Base-by-base conservation (phyloP, 2,329 filamentous ascomycete genomes). In the Aureobasidium sp. region DNA sequence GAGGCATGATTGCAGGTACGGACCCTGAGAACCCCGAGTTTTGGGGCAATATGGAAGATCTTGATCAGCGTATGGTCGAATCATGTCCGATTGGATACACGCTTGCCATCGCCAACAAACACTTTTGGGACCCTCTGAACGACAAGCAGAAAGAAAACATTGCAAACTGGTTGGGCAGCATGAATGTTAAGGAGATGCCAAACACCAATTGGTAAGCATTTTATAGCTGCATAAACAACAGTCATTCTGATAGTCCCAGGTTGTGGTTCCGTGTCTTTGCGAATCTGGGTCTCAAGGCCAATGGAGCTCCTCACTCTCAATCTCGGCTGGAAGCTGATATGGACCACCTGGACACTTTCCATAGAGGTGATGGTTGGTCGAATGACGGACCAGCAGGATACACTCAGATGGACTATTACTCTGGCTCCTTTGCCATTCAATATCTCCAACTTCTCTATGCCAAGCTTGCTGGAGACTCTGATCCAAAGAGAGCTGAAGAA, bases 371-470 rank as follows among this genome's bases (percentile, higher is more conserved):
- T 40, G 86, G 87, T 1, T 91, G 87, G 87, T 88, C 84, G 2
- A 65, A 90, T 61, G 87, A 91, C 63, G 87, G 87, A 0, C 87
- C 87, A 0, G 82, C 85, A 62, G 82, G 82, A 12, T 87, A 90
- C 54, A 85, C 87, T 55, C 86, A 90, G 68, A 89, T 90, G 82
- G 86, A 90, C 66, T 90, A 90, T 64, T 91, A 90, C 68, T 89
- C 85, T 0, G 86, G 85, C 8, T 87, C 84, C 55, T 90, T 90
- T 64, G 87, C 86, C 1, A 91, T 90, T 54, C 86, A 90, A 60
- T 87, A 88, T 60, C 71, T 90, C 4, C 86, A 91, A 64, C 77
- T 91, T 0, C 72, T 90, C 0, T 91, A 90, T 59, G 79, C 85
- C 27, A 87, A 86, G 58, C 69, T 90, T 1, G 84, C 83, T 1